These are phyloP conservation scores for Rauvolfia tetraphylla DNA, from an alignment of 257 asterid species.

Conservation along the genomic window DNA sequence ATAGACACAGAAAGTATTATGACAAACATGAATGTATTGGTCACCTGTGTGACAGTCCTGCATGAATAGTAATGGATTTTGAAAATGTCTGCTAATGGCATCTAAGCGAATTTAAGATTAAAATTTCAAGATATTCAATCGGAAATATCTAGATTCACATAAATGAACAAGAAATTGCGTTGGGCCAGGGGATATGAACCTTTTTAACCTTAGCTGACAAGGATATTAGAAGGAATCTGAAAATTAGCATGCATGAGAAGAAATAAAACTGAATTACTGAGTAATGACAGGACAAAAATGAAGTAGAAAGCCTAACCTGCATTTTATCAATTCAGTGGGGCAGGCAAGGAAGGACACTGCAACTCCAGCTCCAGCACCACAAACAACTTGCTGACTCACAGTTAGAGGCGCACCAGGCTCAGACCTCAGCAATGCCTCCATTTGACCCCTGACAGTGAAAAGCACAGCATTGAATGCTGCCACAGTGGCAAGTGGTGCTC, in stretches of 20 bases:
- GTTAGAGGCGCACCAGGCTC: slow-evolving; percentile 68
- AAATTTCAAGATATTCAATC: not conserved
- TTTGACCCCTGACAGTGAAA: slow-evolving; percentile 75
- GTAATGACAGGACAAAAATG: not conserved
- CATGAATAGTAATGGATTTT: not conserved
- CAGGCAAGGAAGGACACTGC: slow-evolving; percentile 85
- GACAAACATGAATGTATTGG: not conserved
- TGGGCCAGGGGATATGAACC: not conserved
- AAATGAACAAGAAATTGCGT: not conserved
- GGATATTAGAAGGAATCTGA: not conserved
- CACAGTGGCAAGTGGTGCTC: slow-evolving; percentile 88
- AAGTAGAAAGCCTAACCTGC: slow-evolving; percentile 49
- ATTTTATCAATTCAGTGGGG: slow-evolving; percentile 86
- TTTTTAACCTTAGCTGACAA: too few relatives aligned
- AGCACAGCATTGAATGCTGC: slow-evolving; percentile 86
- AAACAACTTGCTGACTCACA: slow-evolving; percentile 64
- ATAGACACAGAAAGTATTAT: not conserved
- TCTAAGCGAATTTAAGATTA: not conserved
- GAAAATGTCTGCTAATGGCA: not conserved
- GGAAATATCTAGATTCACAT: not conserved
- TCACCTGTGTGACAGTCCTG: not conserved
- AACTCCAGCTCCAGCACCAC: slow-evolving; percentile 93
- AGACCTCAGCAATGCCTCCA: slow-evolving; percentile 71
- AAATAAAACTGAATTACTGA: not conserved
- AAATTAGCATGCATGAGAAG: not conserved